Base-by-base conservation (phyloP, 768 basidiomycete species). In the Hygrocybe coccinea region DNA sequence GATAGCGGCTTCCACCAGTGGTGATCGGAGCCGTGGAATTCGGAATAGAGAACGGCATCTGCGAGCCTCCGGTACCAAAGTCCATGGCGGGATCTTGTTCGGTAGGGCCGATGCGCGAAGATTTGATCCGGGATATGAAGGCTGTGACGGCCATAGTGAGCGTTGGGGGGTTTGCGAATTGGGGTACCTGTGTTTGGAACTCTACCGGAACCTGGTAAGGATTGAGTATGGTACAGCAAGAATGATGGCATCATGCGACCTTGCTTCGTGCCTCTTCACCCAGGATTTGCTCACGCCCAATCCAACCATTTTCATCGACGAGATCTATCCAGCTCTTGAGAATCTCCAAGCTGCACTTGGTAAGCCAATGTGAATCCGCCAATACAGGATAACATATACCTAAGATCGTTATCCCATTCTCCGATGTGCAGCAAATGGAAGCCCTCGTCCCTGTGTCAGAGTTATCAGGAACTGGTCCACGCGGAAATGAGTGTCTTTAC, bases 211-310 rank as follows among this genome's bases (percentile, higher is more conserved):
- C 92, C 87, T 89, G 60, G 33, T 29, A 43, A 36, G 36, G 37
- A 33, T 17, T 47, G 37, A 57, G 6, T 36, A 6, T n/a, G 21
- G 50, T 54, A 10, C 11, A 39, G n/a, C n/a, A n/a, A n/a, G n/a
- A 33, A 39, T 50, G 7, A 39, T 36, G 57, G 3, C 2, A 33
- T 15, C 17, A 21, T 15, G 15, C 60, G 48, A 88, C 91, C 73
- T 89, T 92, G 77, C 94, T 97, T 49, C 95, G 83, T 15, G 95
- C 94, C 73, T 98, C 95, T 61, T 95, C 94, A 3, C 95, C 95
- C 0, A 98, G 80, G 56, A 98, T 97, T 70, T 98, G 95, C 71
- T 98, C 95, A 22, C 95, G 80, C 1, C 85, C 95, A 41, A 98
- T 90, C 95, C 95, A 98, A 1, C 95, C 95, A 61, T 97, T 82